Evolutionary conservation across 2,329 filamentous ascomycete genomes (phyloP).

Genomic region (Nigrospora oryzae): DNA sequence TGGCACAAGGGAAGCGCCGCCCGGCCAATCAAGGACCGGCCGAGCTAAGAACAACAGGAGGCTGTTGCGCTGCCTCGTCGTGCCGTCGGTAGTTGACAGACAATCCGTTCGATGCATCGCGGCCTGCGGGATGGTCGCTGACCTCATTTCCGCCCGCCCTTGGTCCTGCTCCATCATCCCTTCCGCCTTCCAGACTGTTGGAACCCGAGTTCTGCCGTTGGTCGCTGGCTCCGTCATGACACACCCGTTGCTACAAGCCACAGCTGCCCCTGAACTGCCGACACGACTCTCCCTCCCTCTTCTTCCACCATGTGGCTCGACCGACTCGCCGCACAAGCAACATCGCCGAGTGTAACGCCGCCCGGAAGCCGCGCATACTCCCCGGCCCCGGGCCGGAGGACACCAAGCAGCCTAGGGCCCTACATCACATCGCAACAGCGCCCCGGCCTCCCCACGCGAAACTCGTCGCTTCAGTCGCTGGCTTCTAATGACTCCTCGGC

Average conservation of each 20-base stretch:
- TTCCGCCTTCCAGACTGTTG: background rate
- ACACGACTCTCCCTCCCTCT: background rate
- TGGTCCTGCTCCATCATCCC: background rate
- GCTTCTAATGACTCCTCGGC: slow-evolving; percentile 67
- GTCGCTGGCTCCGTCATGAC: too few species aligned
- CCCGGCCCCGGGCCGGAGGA: slow-evolving; percentile 55
- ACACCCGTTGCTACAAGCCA: too few species aligned
- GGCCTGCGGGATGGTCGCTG: too few species aligned
- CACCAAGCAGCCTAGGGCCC: slow-evolving; percentile 60
- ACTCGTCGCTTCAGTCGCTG: slow-evolving; percentile 70
- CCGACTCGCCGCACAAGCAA: slow-evolving; percentile 67
- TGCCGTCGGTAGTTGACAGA: too few species aligned
- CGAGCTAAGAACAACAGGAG: too few species aligned
- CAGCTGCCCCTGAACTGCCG: too few species aligned
- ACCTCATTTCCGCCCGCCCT: background rate
- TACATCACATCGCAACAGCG: slow-evolving; percentile 57
- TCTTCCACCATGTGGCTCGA: slow-evolving; percentile 75
- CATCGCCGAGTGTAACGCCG: slow-evolving; percentile 43
- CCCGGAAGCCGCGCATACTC: slow-evolving; percentile 62
- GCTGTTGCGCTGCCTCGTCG: too few species aligned
- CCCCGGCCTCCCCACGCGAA: slow-evolving; percentile 56
- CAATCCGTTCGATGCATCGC: too few species aligned
- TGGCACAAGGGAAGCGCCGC: too few species aligned
- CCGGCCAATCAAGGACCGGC: too few species aligned
- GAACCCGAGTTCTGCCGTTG: too few species aligned